Evolutionary conservation across 306 rosid genomes (phyloP), one percentile per base, ranked within the genome.

Genomic region (Vigna reflexopilosa): DNA sequence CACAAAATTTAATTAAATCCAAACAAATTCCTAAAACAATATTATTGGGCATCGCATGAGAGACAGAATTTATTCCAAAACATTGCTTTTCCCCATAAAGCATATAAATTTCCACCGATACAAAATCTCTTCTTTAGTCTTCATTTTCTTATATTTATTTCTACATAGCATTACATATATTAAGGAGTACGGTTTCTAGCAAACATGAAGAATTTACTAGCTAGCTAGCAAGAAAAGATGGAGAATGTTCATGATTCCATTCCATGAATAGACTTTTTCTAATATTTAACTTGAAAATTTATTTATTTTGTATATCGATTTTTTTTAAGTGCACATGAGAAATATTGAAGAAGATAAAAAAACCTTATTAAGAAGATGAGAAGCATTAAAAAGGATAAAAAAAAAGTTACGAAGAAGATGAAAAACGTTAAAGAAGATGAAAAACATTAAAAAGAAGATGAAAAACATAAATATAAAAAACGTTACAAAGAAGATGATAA

Each of bases 41-140:
- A 68, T 75, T 62, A 75, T 81, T 78, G 81, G 76, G 84, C 65
- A 85, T 81, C 69, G 63, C 68, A 54, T 22, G 85, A 85, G 78
- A 85, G 80, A 74, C 51, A 73, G 86, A 82, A 85, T 82, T 68
- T 85, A 77, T 81, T 70, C 32, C 3, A 56, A 72, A 83, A 73
- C 72, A 50, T 61, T 48, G 67, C 66, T 75, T 48, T 52, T 66
- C 57, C 6, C 80, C 65, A 28, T 54, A 45, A 54, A 70, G 50
- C 73, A 52, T 61, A 76, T 70, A 40, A 40, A 76, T 26, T n/a
- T 30, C 11, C 26, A 62, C 20, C 10, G 7, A 17, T 59, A 59
- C 10, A 28, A 54, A 50, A 16, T 72, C 49, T 13, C 42, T 56
- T 61, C 40, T 26, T 26, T 26, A 3, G 3, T 26, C 28, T 30